Conservation (phyloP, 768 basidiomycete species). For the Mycena indigotica region DNA sequence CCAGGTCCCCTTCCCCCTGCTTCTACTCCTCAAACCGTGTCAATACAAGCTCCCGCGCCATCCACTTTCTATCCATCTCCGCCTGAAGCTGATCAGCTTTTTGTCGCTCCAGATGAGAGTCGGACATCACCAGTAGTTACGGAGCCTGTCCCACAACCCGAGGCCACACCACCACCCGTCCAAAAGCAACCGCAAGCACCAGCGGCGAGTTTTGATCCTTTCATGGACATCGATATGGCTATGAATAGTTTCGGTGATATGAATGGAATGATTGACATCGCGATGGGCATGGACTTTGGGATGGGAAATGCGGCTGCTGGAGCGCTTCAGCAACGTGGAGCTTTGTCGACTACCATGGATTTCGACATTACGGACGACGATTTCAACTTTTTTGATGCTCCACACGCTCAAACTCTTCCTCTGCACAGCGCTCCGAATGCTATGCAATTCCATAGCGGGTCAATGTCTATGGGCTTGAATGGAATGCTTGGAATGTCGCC, state of each 20-base stretch:
- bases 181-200: slow-evolving; percentile 26
- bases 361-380: slow-evolving; percentile 83
- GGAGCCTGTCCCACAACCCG: slow-evolving; percentile 10
- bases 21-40: slow-evolving; percentile 25
- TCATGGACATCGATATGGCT: slow-evolving; percentile 55
- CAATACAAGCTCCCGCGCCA: slow-evolving; percentile 27
- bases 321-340: not conserved
- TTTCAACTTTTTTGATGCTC: slow-evolving; percentile 84
- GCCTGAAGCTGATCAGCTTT: slow-evolving; percentile 48
- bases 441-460: not conserved
- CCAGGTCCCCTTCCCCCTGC: slow-evolving; percentile 13
- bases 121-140: slow-evolving; percentile 24
- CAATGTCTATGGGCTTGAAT: slow-evolving; percentile 20
- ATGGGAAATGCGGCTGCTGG: slow-evolving; percentile 3
- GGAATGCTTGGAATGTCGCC: slow-evolving; percentile 29
- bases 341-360: slow-evolving; percentile 34
- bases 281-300: slow-evolving; percentile 31
- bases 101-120: slow-evolving; percentile 18
- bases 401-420: slow-evolving; percentile 18
- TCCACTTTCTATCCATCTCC: slow-evolving; percentile 64
- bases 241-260: slow-evolving; percentile 45
- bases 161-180: slow-evolving; percentile 5
- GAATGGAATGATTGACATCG: slow-evolving; percentile 29
- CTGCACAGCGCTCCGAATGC: slow-evolving; percentile 13
- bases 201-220: slow-evolving; percentile 42